Evolutionary conservation across 257 asterid genomes (phyloP).

Genomic region (Perilla frutescens): DNA sequence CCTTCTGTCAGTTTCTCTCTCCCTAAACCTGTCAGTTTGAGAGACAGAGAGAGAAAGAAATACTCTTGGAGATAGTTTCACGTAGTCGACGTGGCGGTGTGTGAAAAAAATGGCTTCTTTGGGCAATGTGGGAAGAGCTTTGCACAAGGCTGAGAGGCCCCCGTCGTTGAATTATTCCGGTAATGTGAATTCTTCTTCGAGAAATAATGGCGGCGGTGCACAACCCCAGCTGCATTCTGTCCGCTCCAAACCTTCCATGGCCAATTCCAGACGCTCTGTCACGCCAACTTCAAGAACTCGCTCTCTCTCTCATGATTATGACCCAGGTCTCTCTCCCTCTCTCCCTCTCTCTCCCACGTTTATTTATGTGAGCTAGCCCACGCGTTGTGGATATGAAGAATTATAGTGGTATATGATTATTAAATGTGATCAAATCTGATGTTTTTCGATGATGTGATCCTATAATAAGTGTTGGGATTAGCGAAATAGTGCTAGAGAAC

Average conservation of each 20-base stretch:
- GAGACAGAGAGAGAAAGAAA: slow-evolving; percentile 4
- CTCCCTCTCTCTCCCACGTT: slow-evolving; percentile 5
- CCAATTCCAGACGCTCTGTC: slow-evolving; percentile 70
- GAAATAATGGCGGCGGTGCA: slow-evolving; percentile 47
- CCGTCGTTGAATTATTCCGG: slow-evolving; percentile 34
- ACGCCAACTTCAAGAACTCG: slow-evolving; percentile 78
- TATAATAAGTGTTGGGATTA: not conserved
- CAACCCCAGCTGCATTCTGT: slow-evolving; percentile 44
- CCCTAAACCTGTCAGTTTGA: slow-evolving; percentile 26
- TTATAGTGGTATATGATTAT: not conserved
- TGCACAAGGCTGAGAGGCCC: slow-evolving; percentile 50
- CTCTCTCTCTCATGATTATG: slow-evolving; percentile 48
- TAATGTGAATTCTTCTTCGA: slow-evolving; percentile 27
- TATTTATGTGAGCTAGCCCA: not conserved
- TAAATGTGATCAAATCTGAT: no score
- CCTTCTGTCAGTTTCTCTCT: slow-evolving; percentile 6
- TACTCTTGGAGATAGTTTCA: not conserved
- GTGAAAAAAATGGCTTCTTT: slow-evolving; percentile 49
- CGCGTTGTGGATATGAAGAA: not conserved
- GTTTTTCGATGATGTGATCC: not conserved
- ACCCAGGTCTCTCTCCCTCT: slow-evolving; percentile 61
- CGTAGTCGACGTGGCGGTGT: slow-evolving; percentile 19
- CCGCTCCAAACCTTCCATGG: slow-evolving; percentile 46
- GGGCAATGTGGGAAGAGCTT: slow-evolving; percentile 46
- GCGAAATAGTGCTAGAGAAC: not conserved